A percentile compares a stretch with the other conserved stretches of the same genome.
phyloP scores from a whole-genome alignment of 805 yeast species.

The Monosporozyma unispora region DNA sequence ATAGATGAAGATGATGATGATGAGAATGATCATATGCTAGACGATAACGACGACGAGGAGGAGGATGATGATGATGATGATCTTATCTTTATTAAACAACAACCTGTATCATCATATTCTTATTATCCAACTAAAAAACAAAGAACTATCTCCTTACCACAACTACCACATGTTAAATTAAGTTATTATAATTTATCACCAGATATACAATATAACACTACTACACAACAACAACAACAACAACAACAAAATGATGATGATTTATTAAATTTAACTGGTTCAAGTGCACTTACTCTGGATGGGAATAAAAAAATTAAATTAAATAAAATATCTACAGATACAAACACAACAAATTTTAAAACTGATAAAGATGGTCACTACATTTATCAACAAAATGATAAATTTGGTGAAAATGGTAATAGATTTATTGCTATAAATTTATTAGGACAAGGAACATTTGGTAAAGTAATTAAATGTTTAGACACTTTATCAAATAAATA shows the following conservation, averaged over 20 bases:
- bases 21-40: slow-evolving; percentile 12
- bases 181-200: slow-evolving; percentile 23
- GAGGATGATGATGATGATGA: slow-evolving; percentile 21
- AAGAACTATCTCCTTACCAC: slow-evolving; percentile 47
- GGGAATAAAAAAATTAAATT: slow-evolving; percentile 23
- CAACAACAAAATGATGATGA: slow-evolving; percentile 28
- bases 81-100: slow-evolving; percentile 25
- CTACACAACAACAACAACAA: background rate
- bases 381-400: slow-evolving; percentile 47
- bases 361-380: slow-evolving; percentile 68
- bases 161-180: slow-evolving; percentile 40
- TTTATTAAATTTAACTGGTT: slow-evolving; percentile 25
- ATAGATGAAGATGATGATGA: background rate
- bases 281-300: slow-evolving; percentile 26
- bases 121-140: slow-evolving; percentile 30
- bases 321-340: background rate
- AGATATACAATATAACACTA: too few relatives aligned
- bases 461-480: slow-evolving; percentile 90
- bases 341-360: slow-evolving; percentile 12
- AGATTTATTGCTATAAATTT: slow-evolving; percentile 59
- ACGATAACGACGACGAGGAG: slow-evolving; percentile 1
- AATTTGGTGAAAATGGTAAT: slow-evolving; percentile 48
- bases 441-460: slow-evolving; percentile 95
- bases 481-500: slow-evolving; percentile 40
- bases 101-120: slow-evolving; percentile 11